A percentile compares a stretch with the other conserved stretches of the same genome.
Evolutionary conservation across 306 rosid species (phyloP).

Genomic region (Citrullus amarus): DNA sequence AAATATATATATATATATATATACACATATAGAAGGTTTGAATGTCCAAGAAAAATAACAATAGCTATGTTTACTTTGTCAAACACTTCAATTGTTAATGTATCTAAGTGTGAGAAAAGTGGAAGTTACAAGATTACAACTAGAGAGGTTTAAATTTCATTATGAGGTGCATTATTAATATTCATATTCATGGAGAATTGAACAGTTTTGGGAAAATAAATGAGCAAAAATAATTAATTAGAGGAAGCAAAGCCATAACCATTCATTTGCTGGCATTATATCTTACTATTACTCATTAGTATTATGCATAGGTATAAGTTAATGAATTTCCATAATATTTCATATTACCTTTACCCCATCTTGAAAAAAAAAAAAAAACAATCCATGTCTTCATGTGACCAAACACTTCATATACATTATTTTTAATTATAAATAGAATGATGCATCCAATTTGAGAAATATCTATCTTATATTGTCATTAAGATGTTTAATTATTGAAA

Average conservation of each 20-base stretch:
- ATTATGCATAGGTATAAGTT: not conserved
- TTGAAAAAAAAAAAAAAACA: not conserved
- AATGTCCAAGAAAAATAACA: no score
- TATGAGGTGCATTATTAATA: not conserved
- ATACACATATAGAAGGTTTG: no score
- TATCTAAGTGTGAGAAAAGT: no score
- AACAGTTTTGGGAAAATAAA: constrained; percentile 1
- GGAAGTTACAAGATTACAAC: not conserved
- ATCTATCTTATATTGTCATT: not conserved
- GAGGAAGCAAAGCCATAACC: not conserved
- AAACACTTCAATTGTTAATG: no score
- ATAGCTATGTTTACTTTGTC: no score
- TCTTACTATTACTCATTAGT: not conserved
- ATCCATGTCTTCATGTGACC: not conserved
- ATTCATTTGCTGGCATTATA: not conserved
- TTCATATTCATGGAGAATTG: not conserved
- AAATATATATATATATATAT: no score
- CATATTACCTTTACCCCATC: not conserved
- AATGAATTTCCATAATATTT: not conserved
- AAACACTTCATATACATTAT: not conserved
- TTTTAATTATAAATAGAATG: not conserved
- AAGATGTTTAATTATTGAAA: not conserved
- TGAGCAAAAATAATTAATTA: not conserved
- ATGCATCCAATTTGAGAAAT: not conserved
- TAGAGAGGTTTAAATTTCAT: not conserved